phyloP scores from a whole-genome alignment of 140 eudicot genomes.

The Anethum foeniculum region DNA sequence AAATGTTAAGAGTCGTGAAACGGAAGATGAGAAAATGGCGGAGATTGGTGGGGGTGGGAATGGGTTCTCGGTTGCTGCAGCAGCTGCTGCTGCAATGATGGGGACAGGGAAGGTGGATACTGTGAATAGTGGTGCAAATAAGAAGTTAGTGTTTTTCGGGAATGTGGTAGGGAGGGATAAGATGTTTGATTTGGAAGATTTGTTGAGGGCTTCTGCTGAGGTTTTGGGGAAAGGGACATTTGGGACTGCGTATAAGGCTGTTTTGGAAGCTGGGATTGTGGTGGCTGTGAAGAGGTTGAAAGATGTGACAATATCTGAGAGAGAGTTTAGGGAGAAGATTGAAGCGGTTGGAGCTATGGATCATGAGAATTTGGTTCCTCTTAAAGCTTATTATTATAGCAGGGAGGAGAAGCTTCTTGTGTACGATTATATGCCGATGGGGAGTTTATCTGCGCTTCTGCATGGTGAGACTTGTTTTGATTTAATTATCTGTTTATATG shows the following conservation, averaged over 20 bases:
- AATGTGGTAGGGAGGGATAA: constrained; percentile 22
- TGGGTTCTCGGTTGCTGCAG: constrained; percentile 55
- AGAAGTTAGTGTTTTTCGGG: constrained; percentile 68
- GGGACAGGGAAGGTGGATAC: constrained; percentile 27
- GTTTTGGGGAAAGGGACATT: constrained; percentile 86
- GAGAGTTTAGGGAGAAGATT: constrained; percentile 67
- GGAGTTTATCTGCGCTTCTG: constrained; percentile 77
- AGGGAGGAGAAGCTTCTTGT: constrained; percentile 83
- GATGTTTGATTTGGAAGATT: constrained; percentile 74
- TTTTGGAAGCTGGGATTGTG: constrained; percentile 59
- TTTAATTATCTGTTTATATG: not conserved
- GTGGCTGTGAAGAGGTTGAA: constrained; percentile 93
- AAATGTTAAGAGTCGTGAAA: constrained; percentile 23
- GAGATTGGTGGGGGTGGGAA: constrained; percentile 33
- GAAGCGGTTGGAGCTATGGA: constrained; percentile 84
- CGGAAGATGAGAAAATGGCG: constrained; percentile 37
- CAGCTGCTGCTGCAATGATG: constrained; percentile 49
- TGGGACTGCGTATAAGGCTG: constrained; percentile 87
- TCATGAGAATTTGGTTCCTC: constrained; percentile 78
- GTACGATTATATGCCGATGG: constrained; percentile 80
- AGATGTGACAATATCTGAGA: constrained; percentile 56
- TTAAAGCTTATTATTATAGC: constrained; percentile 72
- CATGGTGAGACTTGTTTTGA: constrained; percentile 49
- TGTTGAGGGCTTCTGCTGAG: constrained; percentile 83
- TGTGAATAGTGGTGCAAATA: constrained; percentile 25